phyloP scores from a whole-genome alignment of 75 land plant genomes.

The Cunninghamia lanceolata region DNA sequence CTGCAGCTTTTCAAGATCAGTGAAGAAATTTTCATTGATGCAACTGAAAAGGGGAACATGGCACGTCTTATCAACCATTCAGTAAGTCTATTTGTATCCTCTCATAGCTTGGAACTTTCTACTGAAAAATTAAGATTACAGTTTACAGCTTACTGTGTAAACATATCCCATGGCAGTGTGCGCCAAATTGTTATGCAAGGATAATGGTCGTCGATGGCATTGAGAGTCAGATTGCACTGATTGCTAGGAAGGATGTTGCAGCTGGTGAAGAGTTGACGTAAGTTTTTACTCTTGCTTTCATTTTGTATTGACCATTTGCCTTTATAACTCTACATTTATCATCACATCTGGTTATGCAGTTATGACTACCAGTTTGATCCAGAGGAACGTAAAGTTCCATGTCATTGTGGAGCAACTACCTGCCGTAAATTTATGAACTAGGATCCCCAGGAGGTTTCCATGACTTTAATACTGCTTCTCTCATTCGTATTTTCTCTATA shows the following conservation, averaged over 20 bases:
- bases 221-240: conserved; percentile 44
- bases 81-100: conserved; percentile 25
- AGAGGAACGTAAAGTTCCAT: conserved; percentile 53
- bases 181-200: conserved; percentile 61
- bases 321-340: neutral
- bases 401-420: conserved; percentile 48
- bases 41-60: conserved; percentile 90
- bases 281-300: conserved; percentile 9
- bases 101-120: too few species aligned
- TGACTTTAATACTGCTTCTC: too few species aligned
- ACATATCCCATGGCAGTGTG: too few species aligned
- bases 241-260: conserved; percentile 30
- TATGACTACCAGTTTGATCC: conserved; percentile 58
- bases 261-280: conserved; percentile 95
- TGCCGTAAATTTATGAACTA: conserved; percentile 36
- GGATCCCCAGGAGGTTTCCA: too few species aligned
- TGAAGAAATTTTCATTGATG: conserved; percentile 94
- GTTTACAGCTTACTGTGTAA: too few species aligned
- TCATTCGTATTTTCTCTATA: too few species aligned
- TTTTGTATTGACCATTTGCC: neutral
- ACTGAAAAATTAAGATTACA: too few species aligned
- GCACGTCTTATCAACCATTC: conserved; percentile 97
- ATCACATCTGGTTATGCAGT: conserved; percentile 19
- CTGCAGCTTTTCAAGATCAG: conserved; percentile 87
- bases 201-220: conserved; percentile 77